Conservation (phyloP, 139 green algal species). For the Zygnema cylindricum region DNA sequence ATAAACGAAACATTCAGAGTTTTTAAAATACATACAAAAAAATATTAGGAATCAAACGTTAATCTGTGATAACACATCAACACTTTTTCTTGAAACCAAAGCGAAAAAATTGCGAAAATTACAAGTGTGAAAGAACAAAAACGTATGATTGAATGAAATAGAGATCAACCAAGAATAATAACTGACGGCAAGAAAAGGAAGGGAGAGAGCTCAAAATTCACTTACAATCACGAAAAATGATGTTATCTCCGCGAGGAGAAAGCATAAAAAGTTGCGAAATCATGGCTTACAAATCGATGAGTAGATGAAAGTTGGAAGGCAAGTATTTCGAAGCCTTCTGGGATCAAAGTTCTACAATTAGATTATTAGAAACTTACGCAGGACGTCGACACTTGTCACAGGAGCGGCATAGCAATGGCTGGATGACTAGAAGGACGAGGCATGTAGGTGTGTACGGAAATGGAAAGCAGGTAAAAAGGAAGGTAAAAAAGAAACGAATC, state of each 20-base stretch:
- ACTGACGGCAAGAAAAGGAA: not conserved
- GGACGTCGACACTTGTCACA: too few relatives aligned
- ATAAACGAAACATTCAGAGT: too few relatives aligned
- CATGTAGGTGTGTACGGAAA: too few relatives aligned
- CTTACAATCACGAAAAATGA: slow-evolving; percentile 85
- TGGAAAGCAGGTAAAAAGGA: too few relatives aligned
- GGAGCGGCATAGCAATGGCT: too few relatives aligned
- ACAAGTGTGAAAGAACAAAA: not conserved
- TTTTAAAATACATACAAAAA: not conserved
- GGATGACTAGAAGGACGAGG: too few relatives aligned
- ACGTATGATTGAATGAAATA: slow-evolving; percentile 12
- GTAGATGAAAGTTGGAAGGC: too few relatives aligned
- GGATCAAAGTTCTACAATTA: too few relatives aligned
- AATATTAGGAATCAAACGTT: not conserved
- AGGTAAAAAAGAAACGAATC: too few relatives aligned
- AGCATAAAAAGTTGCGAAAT: slow-evolving; percentile 94
- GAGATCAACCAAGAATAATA: not conserved
- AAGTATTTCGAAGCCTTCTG: too few relatives aligned
- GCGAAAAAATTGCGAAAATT: not conserved
- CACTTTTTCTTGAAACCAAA: not conserved
- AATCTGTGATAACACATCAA: not conserved
- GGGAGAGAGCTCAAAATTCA: not conserved
- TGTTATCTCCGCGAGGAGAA: slow-evolving; percentile 85
- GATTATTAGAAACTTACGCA: too few relatives aligned
- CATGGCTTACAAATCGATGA: too few relatives aligned